Evolutionary conservation across 2,329 filamentous ascomycete genomes (phyloP), one percentile per base, ranked within the genome.

Genomic region (Cadophora luteo-olivacea): DNA sequence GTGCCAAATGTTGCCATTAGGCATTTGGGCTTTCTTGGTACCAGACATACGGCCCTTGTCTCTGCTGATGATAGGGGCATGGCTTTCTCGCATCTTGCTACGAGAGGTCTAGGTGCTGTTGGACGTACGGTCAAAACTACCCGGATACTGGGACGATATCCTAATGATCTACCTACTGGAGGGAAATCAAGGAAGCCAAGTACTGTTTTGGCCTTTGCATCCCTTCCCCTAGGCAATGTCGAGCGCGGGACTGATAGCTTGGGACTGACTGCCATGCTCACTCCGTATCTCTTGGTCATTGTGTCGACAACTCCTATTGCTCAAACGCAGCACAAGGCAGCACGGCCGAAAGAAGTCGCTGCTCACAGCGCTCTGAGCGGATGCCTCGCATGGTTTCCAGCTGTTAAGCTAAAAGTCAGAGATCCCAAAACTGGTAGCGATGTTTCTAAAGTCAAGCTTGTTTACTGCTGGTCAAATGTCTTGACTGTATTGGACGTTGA

Each of bases 381-480:
- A 2, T 97, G 95, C 75, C 81, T 99, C 61, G 94, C 96, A 41
- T 99, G 96, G 96, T 99, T 99, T 77, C 96, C 96, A 1, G 94
- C 94, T 1, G 96, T 99, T 57, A 96, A 92, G 77, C 83, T 99
- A 54, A 98, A 98, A 79, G 87, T 88, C 19, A 86, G 89, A 11
- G 90, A 93, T 70, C 83, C 87, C 1, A 84, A 87, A 58, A 88
- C 87, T 0, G 89, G 88, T 5, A 91, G 89, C 74, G 87, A 89
- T 8, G 85, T 90, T 11, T 94, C 92, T 22, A 91, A 90, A 76
- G 92, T 91, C 48, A 98, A 99, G 79, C 86, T 99, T 22, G 95
- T 93, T 0, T 99, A 99, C 81, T 97, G 94, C 80, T 99, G 96
- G 96, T 98, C 96, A 1, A 98, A 98, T 76, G 89, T 98, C n/a